Percentiles rank a stretch among this genome's conserved stretches.
phyloP scores from a whole-genome alignment of 108 stramenopile genomes.

The Cyclotella atomus region DNA sequence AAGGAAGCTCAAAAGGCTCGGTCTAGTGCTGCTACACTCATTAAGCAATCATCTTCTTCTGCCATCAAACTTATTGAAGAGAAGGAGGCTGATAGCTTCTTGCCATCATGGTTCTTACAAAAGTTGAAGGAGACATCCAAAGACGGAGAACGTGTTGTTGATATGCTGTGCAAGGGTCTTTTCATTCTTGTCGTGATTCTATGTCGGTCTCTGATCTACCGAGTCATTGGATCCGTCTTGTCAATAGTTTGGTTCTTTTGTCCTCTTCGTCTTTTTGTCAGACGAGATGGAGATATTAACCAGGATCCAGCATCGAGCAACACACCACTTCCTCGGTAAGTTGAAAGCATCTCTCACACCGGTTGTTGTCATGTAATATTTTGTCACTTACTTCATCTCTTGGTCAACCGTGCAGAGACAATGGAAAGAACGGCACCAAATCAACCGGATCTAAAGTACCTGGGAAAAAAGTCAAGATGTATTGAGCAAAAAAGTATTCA shows the following conservation, averaged over 20 bases:
- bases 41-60: constrained; percentile 18
- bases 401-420: neutral
- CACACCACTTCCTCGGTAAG: neutral
- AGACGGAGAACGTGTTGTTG: constrained; percentile 32
- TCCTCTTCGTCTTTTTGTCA: constrained; percentile 40
- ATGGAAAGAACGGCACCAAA: neutral
- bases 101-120: constrained; percentile 27
- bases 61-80: constrained; percentile 29
- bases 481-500: neutral
- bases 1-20: constrained; percentile 34
- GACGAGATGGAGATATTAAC: constrained; percentile 8
- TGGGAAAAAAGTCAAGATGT: neutral
- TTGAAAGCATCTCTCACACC: neutral
- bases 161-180: constrained; percentile 16
- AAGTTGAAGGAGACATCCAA: constrained; percentile 13
- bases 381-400: neutral
- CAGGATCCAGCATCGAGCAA: neutral
- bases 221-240: constrained; percentile 23
- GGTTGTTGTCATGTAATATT: neutral
- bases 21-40: constrained; percentile 15
- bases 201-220: constrained; percentile 23
- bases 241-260: constrained; percentile 51
- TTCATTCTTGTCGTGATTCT: constrained; percentile 37
- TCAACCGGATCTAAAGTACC: neutral
- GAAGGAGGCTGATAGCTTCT: constrained; percentile 18